These are phyloP conservation scores for Rhododendron griersonianum DNA, from an alignment of 148 eudicot species.

Conservation along the genomic window DNA sequence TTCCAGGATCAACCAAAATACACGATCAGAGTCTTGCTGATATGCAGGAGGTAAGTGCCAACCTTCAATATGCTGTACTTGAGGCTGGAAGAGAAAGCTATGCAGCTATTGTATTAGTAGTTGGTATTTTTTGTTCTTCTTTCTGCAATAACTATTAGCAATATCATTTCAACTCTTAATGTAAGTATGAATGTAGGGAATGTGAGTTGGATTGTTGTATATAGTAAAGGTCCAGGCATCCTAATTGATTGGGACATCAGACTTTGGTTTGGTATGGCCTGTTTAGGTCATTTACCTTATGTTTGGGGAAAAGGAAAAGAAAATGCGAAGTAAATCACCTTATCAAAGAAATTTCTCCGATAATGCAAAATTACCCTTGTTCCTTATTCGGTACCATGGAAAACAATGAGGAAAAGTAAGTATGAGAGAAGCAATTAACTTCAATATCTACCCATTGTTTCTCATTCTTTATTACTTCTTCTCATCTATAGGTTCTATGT, in stretches of 20 bases:
- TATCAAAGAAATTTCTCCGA: neutral
- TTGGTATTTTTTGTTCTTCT: neutral
- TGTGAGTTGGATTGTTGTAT: neutral
- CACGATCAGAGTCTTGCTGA: constrained; percentile 80
- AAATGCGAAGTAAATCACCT: neutral
- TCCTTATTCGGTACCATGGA: neutral
- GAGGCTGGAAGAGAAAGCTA: neutral
- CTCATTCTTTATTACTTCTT: neutral
- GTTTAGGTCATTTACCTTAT: neutral
- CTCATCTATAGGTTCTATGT: neutral
- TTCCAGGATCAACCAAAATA: constrained; percentile 86
- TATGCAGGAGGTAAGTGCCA: constrained; percentile 86
- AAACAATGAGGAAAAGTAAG: neutral
- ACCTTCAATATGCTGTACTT: neutral
- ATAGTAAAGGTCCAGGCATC: neutral
- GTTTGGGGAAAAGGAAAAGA: neutral
- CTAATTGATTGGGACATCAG: neutral
- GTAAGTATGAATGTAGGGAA: neutral
- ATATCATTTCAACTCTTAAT: too few relatives aligned
- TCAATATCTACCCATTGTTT: neutral
- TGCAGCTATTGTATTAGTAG: neutral
- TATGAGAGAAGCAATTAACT: neutral
- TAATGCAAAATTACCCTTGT: neutral
- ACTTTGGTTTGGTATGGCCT: neutral
- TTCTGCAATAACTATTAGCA: neutral